A percentile compares a stretch with the other conserved stretches of the same genome.
phyloP scores from a whole-genome alignment of 768 basidiomycete species.

The Lentinula aciculospora region DNA sequence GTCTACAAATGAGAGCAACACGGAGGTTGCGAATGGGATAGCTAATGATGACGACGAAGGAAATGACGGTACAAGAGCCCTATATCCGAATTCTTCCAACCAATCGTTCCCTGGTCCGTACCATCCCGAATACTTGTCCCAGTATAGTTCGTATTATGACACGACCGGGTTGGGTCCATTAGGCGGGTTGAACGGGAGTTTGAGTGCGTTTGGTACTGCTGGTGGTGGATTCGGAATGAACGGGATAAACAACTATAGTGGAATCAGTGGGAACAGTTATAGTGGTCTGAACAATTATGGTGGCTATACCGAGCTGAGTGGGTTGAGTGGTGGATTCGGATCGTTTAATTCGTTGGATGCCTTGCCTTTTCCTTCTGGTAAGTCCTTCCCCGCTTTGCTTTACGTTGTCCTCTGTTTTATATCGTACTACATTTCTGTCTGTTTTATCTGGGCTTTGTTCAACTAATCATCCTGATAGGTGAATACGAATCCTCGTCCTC shows the following conservation, averaged over 20 bases:
- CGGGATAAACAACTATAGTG: not conserved
- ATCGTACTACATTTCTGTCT: too few species aligned
- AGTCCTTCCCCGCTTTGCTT: not conserved
- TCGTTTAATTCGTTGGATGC: conserved; percentile 31
- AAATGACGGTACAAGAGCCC: conserved; percentile 8
- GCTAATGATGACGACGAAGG: not conserved
- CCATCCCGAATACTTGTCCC: conserved; percentile 64
- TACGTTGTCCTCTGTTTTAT: too few species aligned
- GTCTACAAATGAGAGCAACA: too few species aligned
- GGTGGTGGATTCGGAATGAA: not conserved
- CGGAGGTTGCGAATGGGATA: too few species aligned
- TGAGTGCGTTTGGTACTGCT: not conserved
- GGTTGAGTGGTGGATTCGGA: not conserved
- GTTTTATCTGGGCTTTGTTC: too few species aligned
- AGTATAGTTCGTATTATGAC: conserved; percentile 31
- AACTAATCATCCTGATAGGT: conserved; percentile 9
- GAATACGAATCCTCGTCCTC: conserved; percentile 11
- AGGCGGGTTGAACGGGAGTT: not conserved
- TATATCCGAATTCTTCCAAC: conserved; percentile 29
- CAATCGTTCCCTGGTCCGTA: conserved; percentile 64
- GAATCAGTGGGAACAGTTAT: not conserved
- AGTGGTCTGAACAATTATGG: too few species aligned
- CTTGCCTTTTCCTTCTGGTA: conserved; percentile 40
- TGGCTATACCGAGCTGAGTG: too few species aligned
- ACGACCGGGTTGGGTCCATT: too few species aligned